Evolutionary conservation across 208 protist genomes (phyloP).

Genomic region (Acanthamoeba quina): DNA sequence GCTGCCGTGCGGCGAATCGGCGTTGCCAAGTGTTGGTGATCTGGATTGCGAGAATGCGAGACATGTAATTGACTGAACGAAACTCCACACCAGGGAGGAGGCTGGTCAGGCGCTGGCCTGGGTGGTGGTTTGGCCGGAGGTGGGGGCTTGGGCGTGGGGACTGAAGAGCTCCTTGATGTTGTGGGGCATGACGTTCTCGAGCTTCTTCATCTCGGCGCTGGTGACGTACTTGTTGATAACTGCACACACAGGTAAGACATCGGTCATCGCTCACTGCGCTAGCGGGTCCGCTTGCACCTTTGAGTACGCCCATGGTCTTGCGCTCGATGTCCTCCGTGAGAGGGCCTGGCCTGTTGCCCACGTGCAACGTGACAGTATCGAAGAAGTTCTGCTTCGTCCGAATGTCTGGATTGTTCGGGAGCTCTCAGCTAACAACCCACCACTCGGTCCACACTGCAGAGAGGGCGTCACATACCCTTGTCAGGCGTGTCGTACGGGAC

Average conservation of each 20-base stretch:
- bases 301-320: constrained; percentile 24
- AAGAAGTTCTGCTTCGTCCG: constrained; percentile 12
- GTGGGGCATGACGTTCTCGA: constrained; percentile 60
- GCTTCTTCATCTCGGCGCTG: constrained; percentile 1
- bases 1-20: no score
- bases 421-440: neutral
- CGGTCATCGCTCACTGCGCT: neutral
- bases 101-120: neutral
- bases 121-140: neutral
- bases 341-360: constrained; percentile 7
- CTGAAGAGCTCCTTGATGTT: constrained; percentile 10
- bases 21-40: no score
- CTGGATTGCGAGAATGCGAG: no score
- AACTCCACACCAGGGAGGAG: no score
- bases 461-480: neutral
- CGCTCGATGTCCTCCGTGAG: constrained; percentile 17
- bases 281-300: neutral
- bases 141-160: neutral
- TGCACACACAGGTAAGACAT: neutral
- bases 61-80: no score
- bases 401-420: neutral
- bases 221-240: constrained; percentile 6
- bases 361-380: neutral
- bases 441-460: neutral
- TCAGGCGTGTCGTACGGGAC: constrained; percentile 9